phyloP scores from a whole-genome alignment of 148 eudicot genomes.

The Linanthus parryae region DNA sequence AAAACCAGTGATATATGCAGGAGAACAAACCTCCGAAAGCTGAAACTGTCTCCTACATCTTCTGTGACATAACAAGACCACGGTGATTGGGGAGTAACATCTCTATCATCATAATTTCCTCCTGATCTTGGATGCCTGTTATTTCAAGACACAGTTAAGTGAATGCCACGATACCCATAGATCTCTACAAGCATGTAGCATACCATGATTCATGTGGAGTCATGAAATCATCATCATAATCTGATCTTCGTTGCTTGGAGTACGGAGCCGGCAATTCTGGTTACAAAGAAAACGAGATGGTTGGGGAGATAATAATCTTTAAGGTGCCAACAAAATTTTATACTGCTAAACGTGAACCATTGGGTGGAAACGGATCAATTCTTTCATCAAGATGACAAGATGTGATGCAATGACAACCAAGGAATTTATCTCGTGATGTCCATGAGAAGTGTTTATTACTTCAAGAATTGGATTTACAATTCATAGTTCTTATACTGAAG shows the following conservation, averaged over 20 bases:
- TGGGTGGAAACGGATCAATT: not conserved
- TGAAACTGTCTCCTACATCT: constrained; percentile 27
- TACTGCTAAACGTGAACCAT: not conserved
- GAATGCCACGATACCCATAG: not conserved
- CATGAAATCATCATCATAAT: constrained; percentile 13
- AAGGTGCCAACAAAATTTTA: not conserved
- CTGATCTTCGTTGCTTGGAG: constrained; percentile 12
- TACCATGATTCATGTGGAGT: constrained; percentile 20
- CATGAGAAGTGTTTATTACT: not conserved
- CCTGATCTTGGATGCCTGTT: constrained; percentile 20
- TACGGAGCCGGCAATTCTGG: constrained; percentile 18
- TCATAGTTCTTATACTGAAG: no score
- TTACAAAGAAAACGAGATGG: constrained; percentile 3
- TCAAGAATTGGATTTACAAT: no score
- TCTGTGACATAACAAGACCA: constrained; percentile 21
- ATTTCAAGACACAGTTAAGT: not conserved
- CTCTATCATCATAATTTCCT: constrained; percentile 11
- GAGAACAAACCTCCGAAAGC: constrained; percentile 26
- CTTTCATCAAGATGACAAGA: not conserved
- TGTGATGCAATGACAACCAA: not conserved
- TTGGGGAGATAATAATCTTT: not conserved
- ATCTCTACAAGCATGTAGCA: not conserved
- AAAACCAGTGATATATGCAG: not conserved
- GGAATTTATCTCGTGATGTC: not conserved
- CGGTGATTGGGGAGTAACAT: constrained; percentile 7